These are phyloP conservation scores for Sphaerostilbella broomeana DNA, from an alignment of 2,329 filamentous ascomycete species.

Conservation along the genomic window DNA sequence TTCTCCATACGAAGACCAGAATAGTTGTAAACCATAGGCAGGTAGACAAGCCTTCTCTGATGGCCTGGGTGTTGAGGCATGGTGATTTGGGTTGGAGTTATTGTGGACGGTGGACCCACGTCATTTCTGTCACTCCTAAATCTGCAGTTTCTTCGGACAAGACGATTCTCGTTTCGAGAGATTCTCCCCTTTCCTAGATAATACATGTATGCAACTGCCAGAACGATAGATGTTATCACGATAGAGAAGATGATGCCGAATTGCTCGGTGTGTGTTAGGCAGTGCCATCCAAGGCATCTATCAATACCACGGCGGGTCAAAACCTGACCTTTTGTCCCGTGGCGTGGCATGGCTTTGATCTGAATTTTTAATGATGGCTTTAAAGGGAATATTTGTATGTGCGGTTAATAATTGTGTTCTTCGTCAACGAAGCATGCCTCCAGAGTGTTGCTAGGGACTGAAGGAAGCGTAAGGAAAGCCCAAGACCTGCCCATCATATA, in stretches of 20 bases:
- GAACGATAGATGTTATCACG: conserved; percentile 22
- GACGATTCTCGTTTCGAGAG: background rate
- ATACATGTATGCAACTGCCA: conserved; percentile 30
- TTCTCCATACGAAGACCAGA: too few relatives aligned
- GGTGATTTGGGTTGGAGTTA: too few relatives aligned
- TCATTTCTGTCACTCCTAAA: too few relatives aligned
- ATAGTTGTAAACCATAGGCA: conserved; percentile 9
- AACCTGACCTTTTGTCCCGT: background rate
- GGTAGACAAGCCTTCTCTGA: conserved; percentile 4
- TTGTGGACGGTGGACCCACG: too few relatives aligned
- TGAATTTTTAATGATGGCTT: too few relatives aligned
- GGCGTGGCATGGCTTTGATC: background rate
- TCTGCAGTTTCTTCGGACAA: too few relatives aligned
- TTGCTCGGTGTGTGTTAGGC: conserved; percentile 31
- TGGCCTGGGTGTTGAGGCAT: background rate
- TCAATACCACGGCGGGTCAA: conserved; percentile 2
- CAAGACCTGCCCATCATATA: too few relatives aligned
- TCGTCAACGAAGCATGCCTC: too few relatives aligned
- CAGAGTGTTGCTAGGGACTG: too few relatives aligned
- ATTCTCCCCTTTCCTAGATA: conserved; percentile 23
- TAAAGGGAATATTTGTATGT: too few relatives aligned
- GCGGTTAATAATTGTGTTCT: too few relatives aligned
- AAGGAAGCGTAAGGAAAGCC: too few relatives aligned
- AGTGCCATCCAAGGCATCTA: conserved; percentile 32
- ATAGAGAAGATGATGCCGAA: conserved; percentile 35